phyloP scores from a whole-genome alignment of 2,329 filamentous ascomycete species.

The Fusarium transvaalense region DNA sequence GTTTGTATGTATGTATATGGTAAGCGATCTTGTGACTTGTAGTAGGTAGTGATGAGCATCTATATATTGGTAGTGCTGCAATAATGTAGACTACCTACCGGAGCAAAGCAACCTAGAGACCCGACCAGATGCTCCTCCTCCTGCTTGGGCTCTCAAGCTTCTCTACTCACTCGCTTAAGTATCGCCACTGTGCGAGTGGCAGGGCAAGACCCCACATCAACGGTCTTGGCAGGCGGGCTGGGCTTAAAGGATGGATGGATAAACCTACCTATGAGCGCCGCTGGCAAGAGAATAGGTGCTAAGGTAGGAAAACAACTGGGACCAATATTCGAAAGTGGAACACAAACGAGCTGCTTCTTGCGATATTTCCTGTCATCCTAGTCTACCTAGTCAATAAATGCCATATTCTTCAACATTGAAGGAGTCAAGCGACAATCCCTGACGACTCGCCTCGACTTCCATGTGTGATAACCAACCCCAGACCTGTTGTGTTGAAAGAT shows the following conservation, averaged over 20 bases:
- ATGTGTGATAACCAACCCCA: constrained; percentile 3
- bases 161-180: constrained; percentile 30
- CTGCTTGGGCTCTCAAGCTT: no score
- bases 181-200: constrained; percentile 40
- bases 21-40: not conserved
- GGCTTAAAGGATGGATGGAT: not conserved
- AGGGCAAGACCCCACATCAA: constrained; percentile 40
- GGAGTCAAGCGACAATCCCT: not conserved
- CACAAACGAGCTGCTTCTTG: constrained; percentile 8
- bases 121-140: no score
- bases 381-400: not conserved
- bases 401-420: not conserved
- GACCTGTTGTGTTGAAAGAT: constrained; percentile 6
- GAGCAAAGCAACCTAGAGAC: constrained; percentile 15
- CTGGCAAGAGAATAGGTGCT: constrained; percentile 31
- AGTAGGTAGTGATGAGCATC: not conserved
- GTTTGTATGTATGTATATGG: not conserved
- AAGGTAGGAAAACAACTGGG: constrained; percentile 1
- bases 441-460: not conserved
- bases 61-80: not conserved
- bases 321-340: constrained; percentile 24
- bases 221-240: constrained; percentile 32
- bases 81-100: not conserved
- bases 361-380: constrained; percentile 15
- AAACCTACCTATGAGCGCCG: constrained; percentile 18